Evolutionary conservation across 108 stramenopile species (phyloP), one percentile per base, ranked within the genome.

Genomic region (Bacterosira constricta): DNA sequence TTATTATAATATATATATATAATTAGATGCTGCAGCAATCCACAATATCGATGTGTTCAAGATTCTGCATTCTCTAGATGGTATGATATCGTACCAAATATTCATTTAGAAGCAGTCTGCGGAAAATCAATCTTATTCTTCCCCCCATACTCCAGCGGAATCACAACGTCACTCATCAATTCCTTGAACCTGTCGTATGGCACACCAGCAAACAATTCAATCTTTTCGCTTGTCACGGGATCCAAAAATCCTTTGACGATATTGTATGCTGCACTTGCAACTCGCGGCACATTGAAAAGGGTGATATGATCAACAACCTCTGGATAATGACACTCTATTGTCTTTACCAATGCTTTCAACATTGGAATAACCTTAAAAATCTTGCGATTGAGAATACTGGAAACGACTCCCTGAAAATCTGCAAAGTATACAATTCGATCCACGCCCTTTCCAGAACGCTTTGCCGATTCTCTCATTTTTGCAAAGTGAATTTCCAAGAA

Each of bases 261-360:
- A 21, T 53, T 46, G 34, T 70, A 59, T 3, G 35, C 57, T 1
- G 69, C 69, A 7, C 39, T 57, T 21, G 69, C 69, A n/a, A 59
- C 44, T 17, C 55, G 54, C 13, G 68, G 68, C 13, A 69, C 68
- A 36, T 69, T 56, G 34, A 70, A 70, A 9, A 70, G 25, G 21
- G 47, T 50, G 44, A 59, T 59, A 29, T 70, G 69, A 59, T 70
- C 69, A 17, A 59, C 57, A 32, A 70, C 35, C 36, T 70, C 69
- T 0, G 57, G 69, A 38, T 70, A 70, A 34, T 70, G 69, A 25
- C 45, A 58, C 25, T 70, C 57, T 42, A 70, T 45, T 21, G 56
- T 59, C 44, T 53, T 55, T 10, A 49, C 44, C 8, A 70, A 11
- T 0, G 18, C 31, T 13, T 36, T 70, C 23, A 71, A 45, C 4